These are phyloP conservation scores for Triadica sebifera DNA, from an alignment of 345 rosid genomes.

Conservation along the genomic window DNA sequence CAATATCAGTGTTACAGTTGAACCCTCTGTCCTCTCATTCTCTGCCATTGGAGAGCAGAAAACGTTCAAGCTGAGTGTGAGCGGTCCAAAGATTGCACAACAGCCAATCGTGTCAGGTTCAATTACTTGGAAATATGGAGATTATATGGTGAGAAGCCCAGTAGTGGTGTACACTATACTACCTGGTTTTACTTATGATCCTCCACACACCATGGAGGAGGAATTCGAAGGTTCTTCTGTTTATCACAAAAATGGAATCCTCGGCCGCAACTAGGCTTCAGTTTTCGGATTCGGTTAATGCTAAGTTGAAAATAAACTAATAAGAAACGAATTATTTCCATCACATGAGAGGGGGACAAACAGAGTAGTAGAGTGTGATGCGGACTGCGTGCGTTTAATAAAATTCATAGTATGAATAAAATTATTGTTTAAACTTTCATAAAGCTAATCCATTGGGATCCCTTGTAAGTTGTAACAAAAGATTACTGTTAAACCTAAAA, in stretches of 20 bases:
- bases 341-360: no score
- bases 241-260: slow-evolving; percentile 24
- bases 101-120: slow-evolving; percentile 31
- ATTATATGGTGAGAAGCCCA: slow-evolving; percentile 37
- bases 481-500: no score
- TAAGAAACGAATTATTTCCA: no score
- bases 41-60: slow-evolving; percentile 25
- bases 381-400: no score
- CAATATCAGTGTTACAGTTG: slow-evolving; percentile 20
- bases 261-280: background rate
- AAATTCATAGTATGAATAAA: no score
- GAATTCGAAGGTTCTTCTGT: slow-evolving; percentile 21
- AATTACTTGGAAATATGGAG: slow-evolving; percentile 35
- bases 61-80: slow-evolving; percentile 28
- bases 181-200: slow-evolving; percentile 2
- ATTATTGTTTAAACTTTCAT: no score
- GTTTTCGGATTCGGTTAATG: background rate
- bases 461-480: no score
- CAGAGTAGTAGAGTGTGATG: no score
- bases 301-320: no score
- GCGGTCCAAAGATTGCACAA: slow-evolving; percentile 27
- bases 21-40: slow-evolving; percentile 34
- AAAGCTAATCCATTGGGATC: no score
- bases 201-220: background rate
- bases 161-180: slow-evolving; percentile 29